Conservation (phyloP, 2,329 filamentous ascomycete genomes). For the Alternaria panax region DNA sequence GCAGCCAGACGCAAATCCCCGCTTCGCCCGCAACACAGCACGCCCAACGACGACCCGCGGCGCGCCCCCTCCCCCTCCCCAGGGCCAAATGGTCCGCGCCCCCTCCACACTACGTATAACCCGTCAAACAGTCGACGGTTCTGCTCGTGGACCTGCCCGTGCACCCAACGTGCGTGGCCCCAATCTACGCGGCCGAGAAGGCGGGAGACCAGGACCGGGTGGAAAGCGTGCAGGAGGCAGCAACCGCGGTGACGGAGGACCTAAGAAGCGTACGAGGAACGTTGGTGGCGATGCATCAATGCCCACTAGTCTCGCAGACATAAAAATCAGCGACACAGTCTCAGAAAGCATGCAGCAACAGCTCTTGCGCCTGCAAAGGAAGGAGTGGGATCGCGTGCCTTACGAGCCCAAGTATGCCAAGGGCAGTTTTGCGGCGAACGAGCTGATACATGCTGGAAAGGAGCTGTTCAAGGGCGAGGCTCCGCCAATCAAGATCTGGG, state of each 20-base stretch:
- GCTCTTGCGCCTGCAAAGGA: constrained; percentile 43
- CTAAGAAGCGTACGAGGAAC: constrained; percentile 32
- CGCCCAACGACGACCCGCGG: constrained; percentile 16
- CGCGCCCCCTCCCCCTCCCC: constrained; percentile 26
- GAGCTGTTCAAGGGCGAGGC: constrained; percentile 44
- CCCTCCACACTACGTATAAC: constrained; percentile 36
- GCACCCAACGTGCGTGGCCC: constrained; percentile 23
- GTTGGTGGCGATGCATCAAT: constrained; percentile 6
- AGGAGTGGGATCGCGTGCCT: constrained; percentile 45
- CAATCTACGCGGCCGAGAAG: constrained; percentile 36
- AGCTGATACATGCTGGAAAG: constrained; percentile 42
- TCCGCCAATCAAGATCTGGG: constrained; percentile 41
- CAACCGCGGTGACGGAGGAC: constrained; percentile 20
- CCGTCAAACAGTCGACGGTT: constrained; percentile 15
- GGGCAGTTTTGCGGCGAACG: constrained; percentile 42
- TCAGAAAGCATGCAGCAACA: constrained; percentile 44
- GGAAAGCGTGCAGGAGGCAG: constrained; percentile 4
- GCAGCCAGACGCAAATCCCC: constrained; percentile 16
- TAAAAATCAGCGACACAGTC: constrained; percentile 25
- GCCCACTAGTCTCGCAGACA: constrained; percentile 9
- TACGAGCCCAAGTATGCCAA: constrained; percentile 47
- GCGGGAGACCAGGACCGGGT: constrained; percentile 14
- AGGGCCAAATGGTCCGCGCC: constrained; percentile 42
- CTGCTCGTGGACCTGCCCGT: constrained; percentile 14
- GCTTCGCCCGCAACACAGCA: constrained; percentile 17